phyloP scores from a whole-genome alignment of 73 alveolate species.

The Uronychia setigera region DNA sequence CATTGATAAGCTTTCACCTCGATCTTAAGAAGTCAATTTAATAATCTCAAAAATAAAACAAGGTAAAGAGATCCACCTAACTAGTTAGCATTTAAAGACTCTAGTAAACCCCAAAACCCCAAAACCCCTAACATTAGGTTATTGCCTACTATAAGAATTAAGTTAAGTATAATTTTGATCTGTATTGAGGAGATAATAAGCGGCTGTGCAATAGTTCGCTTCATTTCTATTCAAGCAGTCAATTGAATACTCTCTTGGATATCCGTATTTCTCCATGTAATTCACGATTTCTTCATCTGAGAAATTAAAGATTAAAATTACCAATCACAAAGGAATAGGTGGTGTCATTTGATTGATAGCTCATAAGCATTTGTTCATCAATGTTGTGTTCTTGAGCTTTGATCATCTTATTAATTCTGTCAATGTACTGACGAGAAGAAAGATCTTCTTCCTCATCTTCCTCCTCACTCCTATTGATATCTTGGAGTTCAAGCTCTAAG shows the following conservation, averaged over 20 bases:
- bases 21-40: not conserved
- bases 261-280: conserved; percentile 67
- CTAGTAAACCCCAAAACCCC: not conserved
- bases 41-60: not conserved
- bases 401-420: not conserved
- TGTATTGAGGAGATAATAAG: conserved; percentile 53
- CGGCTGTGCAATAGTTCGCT: conserved; percentile 75
- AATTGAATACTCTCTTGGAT: conserved; percentile 54
- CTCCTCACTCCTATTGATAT: not conserved
- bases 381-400: conserved; percentile 32
- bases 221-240: conserved; percentile 53
- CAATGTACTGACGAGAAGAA: not conserved
- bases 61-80: not conserved
- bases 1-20: not conserved
- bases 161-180: too few species aligned
- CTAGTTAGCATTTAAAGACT: not conserved
- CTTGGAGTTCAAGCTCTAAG: too few species aligned
- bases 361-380: conserved; percentile 29
- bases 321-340: conserved; percentile 50
- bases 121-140: too few species aligned
- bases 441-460: conserved; percentile 33
- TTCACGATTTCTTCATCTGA: conserved; percentile 53
- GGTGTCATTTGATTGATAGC: conserved; percentile 52
- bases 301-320: conserved; percentile 23
- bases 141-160: too few species aligned